phyloP scores from a whole-genome alignment of 73 alveolate species.

The Paramecium pentaurelia region DNA sequence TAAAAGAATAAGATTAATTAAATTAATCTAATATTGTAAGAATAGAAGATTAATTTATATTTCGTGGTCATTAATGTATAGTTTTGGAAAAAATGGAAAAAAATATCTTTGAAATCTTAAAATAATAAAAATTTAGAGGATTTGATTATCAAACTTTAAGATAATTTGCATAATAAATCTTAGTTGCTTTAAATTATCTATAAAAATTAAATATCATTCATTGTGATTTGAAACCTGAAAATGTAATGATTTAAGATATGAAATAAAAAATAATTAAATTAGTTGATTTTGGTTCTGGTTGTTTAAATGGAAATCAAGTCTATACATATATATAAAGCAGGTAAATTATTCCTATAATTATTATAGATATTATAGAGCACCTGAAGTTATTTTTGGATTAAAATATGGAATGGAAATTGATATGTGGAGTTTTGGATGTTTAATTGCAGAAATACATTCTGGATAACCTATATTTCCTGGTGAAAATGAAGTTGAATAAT shows the following conservation, averaged over 20 bases:
- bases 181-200: constrained; percentile 66
- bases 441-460: constrained; percentile 82
- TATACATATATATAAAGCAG: constrained; percentile 90
- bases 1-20: constrained; percentile 72
- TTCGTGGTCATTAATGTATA: constrained; percentile 74
- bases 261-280: constrained; percentile 71
- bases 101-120: constrained; percentile 77
- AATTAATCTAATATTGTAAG: constrained; percentile 65
- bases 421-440: constrained; percentile 98
- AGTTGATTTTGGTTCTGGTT: constrained; percentile 85
- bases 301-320: constrained; percentile 71
- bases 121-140: constrained; percentile 75
- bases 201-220: constrained; percentile 69
- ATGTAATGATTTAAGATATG: constrained; percentile 67
- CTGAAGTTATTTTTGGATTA: constrained; percentile 94
- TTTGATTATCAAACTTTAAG: constrained; percentile 62
- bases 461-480: constrained; percentile 95
- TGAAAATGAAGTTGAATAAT: constrained; percentile 81
- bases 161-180: constrained; percentile 70
- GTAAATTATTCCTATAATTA: not conserved
- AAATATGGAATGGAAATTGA: constrained; percentile 90
- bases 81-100: constrained; percentile 75
- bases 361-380: constrained; percentile 93
- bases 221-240: constrained; percentile 89
- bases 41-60: constrained; percentile 63